Evolutionary conservation across 2,329 filamentous ascomycete species (phyloP).

Genomic region (Thelonectria discophora): DNA sequence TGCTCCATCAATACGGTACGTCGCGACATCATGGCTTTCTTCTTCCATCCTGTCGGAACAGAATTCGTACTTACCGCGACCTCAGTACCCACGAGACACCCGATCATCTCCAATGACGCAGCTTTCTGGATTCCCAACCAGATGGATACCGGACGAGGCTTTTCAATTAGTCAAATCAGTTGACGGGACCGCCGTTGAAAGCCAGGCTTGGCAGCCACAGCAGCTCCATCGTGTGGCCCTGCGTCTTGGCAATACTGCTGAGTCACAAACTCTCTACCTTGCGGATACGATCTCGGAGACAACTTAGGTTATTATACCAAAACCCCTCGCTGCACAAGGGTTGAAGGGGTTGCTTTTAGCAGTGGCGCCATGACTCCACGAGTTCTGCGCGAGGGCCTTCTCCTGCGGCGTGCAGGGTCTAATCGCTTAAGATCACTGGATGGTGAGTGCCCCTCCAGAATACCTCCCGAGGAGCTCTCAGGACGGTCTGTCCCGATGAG

Average conservation of each 20-base stretch:
- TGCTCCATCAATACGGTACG: neutral
- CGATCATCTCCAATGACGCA: neutral
- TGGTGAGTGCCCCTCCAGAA: neutral
- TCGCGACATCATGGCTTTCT: neutral
- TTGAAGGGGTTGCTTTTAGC: neutral
- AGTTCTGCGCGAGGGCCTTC: neutral
- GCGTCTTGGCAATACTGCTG: constrained; percentile 7
- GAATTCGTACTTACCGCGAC: neutral
- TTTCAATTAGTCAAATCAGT: neutral
- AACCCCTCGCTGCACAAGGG: neutral
- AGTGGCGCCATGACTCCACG: neutral
- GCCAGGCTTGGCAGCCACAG: neutral
- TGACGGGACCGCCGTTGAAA: neutral
- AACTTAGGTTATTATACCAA: constrained; percentile 31
- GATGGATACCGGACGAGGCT: neutral
- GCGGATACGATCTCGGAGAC: constrained; percentile 27
- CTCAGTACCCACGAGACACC: too few relatives aligned
- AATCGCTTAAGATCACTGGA: neutral
- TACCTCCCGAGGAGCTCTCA: neutral
- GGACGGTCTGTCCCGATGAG: neutral
- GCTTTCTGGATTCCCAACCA: neutral
- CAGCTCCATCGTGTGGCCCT: neutral
- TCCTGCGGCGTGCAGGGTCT: neutral
- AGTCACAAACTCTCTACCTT: constrained; percentile 20
- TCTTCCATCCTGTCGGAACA: neutral